These are phyloP conservation scores for Lactifluus echinatus DNA, from an alignment of 768 basidiomycete genomes.

Conservation along the genomic window DNA sequence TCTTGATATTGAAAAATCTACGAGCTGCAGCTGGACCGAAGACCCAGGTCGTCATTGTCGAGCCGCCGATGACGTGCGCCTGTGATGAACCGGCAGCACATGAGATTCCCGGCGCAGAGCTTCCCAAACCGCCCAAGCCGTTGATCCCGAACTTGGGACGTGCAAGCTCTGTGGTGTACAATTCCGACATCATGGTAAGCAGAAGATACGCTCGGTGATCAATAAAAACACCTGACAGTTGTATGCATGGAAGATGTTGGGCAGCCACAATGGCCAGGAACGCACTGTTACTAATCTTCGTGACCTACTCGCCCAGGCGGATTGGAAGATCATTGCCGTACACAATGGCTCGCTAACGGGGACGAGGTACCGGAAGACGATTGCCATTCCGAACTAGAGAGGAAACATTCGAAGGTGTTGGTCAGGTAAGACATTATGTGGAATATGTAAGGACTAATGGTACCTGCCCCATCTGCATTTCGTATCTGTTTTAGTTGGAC, in stretches of 20 bases:
- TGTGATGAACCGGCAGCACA: conserved; percentile 18
- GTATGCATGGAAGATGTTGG: not conserved
- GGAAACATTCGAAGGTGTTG: too few relatives aligned
- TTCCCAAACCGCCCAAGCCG: conserved; percentile 19
- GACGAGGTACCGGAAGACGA: not conserved
- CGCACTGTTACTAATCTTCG: not conserved
- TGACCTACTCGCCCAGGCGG: not conserved
- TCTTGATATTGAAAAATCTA: conserved; percentile 1
- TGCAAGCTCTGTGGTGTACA: conserved; percentile 16
- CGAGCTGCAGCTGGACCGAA: conserved; percentile 15
- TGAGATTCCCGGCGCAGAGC: conserved; percentile 15
- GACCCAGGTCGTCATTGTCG: conserved; percentile 25
- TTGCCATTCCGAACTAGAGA: conserved; percentile 1
- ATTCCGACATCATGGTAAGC: conserved; percentile 19
- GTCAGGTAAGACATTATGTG: too few relatives aligned
- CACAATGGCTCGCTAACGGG: not conserved
- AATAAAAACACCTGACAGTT: not conserved
- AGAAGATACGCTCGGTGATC: too few relatives aligned
- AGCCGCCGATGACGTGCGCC: conserved; percentile 22
- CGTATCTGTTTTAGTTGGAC: too few relatives aligned
- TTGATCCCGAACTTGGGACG: conserved; percentile 23
- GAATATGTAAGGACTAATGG: too few relatives aligned
- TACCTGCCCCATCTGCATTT: too few relatives aligned
- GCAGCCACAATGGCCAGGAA: not conserved
- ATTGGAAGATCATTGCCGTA: not conserved